A percentile compares a stretch with the other conserved stretches of the same genome.
Conservation (phyloP, 352 stramenopile genomes). For the Phytophthora capsici region DNA sequence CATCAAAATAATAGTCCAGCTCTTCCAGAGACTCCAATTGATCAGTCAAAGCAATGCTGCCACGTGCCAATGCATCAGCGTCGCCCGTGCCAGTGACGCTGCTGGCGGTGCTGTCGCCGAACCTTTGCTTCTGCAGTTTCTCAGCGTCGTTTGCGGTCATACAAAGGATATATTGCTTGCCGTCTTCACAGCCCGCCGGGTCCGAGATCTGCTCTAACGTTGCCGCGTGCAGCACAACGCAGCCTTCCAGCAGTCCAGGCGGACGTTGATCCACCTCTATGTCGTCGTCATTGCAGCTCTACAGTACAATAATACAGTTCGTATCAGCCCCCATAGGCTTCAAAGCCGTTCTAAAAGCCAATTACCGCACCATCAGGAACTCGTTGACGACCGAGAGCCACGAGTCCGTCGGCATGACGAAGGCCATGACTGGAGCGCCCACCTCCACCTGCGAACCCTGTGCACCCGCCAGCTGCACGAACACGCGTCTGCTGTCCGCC, state of each 20-base stretch:
- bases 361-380: constrained; percentile 79
- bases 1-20: constrained; percentile 83
- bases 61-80: constrained; percentile 23
- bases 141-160: constrained; percentile 43
- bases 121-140: constrained; percentile 55
- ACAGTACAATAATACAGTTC: background rate
- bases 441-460: constrained; percentile 31
- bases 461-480: constrained; percentile 64
- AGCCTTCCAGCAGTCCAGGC: constrained; percentile 59
- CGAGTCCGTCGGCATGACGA: constrained; percentile 63
- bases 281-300: constrained; percentile 84
- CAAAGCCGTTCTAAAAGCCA: too few relatives aligned
- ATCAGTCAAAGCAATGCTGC: constrained; percentile 60
- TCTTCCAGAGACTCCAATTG: constrained; percentile 81
- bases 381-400: constrained; percentile 78
- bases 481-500: constrained; percentile 67
- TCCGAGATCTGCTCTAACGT: constrained; percentile 53
- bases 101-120: constrained; percentile 38
- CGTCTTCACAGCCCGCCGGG: constrained; percentile 54
- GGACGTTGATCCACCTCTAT: constrained; percentile 67
- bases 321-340: too few relatives aligned
- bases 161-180: constrained; percentile 82
- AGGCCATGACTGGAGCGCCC: constrained; percentile 60
- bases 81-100: constrained; percentile 13
- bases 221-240: constrained; percentile 61